Evolutionary conservation across 2,329 filamentous ascomycete genomes (phyloP).

Genomic region (Bertia moriformis): DNA sequence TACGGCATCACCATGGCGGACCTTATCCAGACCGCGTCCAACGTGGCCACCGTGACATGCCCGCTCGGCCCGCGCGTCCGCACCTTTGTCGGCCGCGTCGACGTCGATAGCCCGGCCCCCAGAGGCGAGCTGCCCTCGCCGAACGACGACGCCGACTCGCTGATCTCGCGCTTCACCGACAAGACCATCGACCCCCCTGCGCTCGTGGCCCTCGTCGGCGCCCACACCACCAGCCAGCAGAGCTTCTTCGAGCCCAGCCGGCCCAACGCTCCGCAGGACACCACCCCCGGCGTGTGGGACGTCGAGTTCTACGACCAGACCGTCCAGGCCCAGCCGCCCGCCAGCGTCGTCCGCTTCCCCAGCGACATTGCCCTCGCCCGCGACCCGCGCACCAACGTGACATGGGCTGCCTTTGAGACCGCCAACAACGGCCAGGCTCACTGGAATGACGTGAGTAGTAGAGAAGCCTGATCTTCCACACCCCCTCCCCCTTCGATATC

Average conservation of each 20-base stretch:
- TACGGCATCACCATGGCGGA: constrained; percentile 33
- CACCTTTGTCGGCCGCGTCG: constrained; percentile 33
- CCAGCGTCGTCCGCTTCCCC: constrained; percentile 23
- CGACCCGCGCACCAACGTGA: constrained; percentile 16
- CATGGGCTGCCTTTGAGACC: constrained; percentile 20
- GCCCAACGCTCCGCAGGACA: constrained; percentile 30
- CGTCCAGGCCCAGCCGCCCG: constrained; percentile 12
- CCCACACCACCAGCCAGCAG: constrained; percentile 35
- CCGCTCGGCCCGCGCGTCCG: constrained; percentile 29
- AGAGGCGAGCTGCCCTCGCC: constrained; percentile 25
- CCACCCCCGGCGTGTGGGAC: constrained; percentile 36
- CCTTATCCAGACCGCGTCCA: constrained; percentile 35
- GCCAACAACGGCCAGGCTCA: constrained; percentile 14
- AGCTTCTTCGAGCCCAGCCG: constrained; percentile 23
- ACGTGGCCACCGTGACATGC: constrained; percentile 30
- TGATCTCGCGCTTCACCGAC: constrained; percentile 30
- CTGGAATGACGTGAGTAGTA: constrained; percentile 23
- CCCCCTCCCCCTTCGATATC: background rate
- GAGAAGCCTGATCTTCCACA: background rate
- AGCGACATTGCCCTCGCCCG: constrained; percentile 23
- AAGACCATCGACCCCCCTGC: constrained; percentile 36
- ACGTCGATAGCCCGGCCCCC: constrained; percentile 22
- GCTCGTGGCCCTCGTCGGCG: constrained; percentile 36
- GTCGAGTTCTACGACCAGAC: constrained; percentile 31
- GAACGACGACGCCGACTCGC: constrained; percentile 25